Evolutionary conservation across 345 rosid genomes (phyloP), one percentile per base, ranked within the genome.

Genomic region (Aegle marmelos): DNA sequence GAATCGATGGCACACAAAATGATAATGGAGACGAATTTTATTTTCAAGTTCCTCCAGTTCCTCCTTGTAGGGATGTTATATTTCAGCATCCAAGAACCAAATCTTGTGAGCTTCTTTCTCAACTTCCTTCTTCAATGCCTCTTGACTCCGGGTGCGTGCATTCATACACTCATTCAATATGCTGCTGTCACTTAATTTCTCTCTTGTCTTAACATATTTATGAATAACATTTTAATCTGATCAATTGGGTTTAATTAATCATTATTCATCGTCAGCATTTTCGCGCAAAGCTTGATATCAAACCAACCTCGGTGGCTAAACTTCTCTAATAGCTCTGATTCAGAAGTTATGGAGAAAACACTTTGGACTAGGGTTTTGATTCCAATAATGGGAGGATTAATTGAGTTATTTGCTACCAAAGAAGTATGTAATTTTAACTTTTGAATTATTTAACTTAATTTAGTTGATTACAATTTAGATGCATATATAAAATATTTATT

Each of bases 361-460:
- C 80, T 84, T 33, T 94, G 97, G 70, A 93, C 96, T n/a, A 92
- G 89, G 88, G 92, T 88, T 80, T 84, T 93, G 89, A 81, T 93
- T 78, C 99, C 98, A 28, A 83, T 92, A 21, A 68, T 95, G 3
- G 98, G 93, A 85, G 98, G 94, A 72, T 75, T 95, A 36, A 76
- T 95, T 39, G 99, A 93, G 88, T 88, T 93, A 34, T 93, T 92
- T 77, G 91, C 86, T 36, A 76, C 89, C 13, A 91, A 92, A 89
- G 92, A 91, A 86, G 98, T 93, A 89, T 0, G 68, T 21, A 22
- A 45, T 45, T 13, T 45, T 45, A 45, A 17, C 50, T 45, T 45
- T 11, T 13, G 50, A 45, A 45, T 13, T 11, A 11, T 45, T 45
- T 13, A 45, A 13, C 5, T 45, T 5, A 45, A 45, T 13, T 45